These are phyloP conservation scores for Pleurotus tuber-regium DNA, from an alignment of 768 basidiomycete genomes.

Conservation along the genomic window DNA sequence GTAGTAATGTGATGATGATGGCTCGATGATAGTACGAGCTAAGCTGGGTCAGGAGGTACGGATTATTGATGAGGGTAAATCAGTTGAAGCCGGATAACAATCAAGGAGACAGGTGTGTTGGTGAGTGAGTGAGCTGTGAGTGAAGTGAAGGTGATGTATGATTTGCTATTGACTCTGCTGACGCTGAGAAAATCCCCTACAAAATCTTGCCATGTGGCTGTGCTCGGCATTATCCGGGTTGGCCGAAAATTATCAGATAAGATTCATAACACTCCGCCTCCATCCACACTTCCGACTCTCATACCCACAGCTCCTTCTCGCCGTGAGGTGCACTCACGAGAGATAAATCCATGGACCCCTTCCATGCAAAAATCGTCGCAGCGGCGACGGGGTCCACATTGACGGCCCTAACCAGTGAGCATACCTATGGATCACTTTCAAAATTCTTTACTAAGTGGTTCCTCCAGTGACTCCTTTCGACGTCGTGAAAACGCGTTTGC, in stretches of 20 bases:
- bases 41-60: no score
- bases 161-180: background rate
- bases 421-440: no score
- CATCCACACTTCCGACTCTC: slow-evolving; percentile 4
- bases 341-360: slow-evolving; percentile 56
- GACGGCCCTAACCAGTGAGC: slow-evolving; percentile 76
- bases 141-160: background rate
- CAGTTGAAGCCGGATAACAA: background rate
- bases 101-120: background rate
- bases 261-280: background rate
- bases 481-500: slow-evolving; percentile 93
- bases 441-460: no score
- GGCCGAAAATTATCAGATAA: slow-evolving; percentile 34
- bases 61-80: background rate
- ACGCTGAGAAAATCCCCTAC: slow-evolving; percentile 1
- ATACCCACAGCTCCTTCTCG: slow-evolving; percentile 12
- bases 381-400: slow-evolving; percentile 77
- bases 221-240: background rate
- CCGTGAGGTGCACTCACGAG: slow-evolving; percentile 4
- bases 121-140: background rate
- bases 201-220: background rate
- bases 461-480: slow-evolving; percentile 96
- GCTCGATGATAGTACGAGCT: background rate
- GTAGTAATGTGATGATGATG: slow-evolving; percentile 6
- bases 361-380: slow-evolving; percentile 77